Evolutionary conservation across 495 filamentous ascomycete species (phyloP), one percentile per base, ranked within the genome.

Genomic region (Neurospora cerealis): DNA sequence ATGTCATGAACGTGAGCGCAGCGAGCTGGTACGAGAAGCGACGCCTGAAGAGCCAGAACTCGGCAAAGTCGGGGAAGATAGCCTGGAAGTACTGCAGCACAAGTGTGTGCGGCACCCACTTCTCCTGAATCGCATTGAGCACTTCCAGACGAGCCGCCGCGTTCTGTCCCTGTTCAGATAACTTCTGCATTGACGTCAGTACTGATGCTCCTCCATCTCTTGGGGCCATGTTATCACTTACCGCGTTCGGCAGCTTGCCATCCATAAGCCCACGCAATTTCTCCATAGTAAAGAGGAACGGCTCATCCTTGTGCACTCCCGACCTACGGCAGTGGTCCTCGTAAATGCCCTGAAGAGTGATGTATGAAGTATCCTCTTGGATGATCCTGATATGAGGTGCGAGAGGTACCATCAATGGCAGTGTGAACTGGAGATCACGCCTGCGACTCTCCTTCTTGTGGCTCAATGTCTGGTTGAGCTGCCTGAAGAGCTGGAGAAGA

Each of bases 1-100:
- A 98, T 42, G 96, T 99, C 92, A 99, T 97, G 85, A 98, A 99
- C 15, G 95, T 97, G 72, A 98, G 87, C 3, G 94, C 91, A n/a
- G 96, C 94, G 69, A 97, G 90, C 83, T 98, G 96, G 83, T 98
- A 98, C 38, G 93, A 91, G 82, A 98, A 98, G 73, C 97, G 94
- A 69, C 94, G 90, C 60, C 95, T 91, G 92, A 99, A 99, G 46
- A 98, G 89, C 93, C 95, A 98, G 87, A 98, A 97, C 78, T 97
- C 95, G 34, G 92, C 87, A 79, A 92, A 98, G 62, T 93, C 92
- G 71, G 96, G 93, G 82, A 95, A 97, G 10, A 89, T 93, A 73
- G 89, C 86, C 79, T 94, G 90, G 89, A 97, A 98, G 84, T 97
- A 96, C 75, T 97, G 89, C 69, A 97, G 87, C 34, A 91, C 90